phyloP scores from a whole-genome alignment of 2,329 filamentous ascomycete species.

The Penicillium sp. region DNA sequence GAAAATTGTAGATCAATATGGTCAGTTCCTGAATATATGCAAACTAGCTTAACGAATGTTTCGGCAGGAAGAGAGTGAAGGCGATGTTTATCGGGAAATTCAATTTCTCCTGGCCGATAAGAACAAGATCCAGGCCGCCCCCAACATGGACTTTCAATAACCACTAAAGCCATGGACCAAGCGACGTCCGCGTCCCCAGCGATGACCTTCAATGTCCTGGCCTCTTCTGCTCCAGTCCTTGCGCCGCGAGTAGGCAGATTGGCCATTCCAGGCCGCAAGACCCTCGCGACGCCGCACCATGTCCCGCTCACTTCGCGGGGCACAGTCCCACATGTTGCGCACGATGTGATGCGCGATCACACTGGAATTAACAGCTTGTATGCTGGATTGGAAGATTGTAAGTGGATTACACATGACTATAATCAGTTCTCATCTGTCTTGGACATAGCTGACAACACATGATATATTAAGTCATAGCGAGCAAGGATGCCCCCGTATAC shows the following conservation, averaged over 20 bases:
- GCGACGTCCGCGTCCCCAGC: constrained; percentile 20
- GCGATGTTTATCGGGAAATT: constrained; percentile 12
- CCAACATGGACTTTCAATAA: constrained; percentile 14
- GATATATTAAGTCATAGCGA: constrained; percentile 60
- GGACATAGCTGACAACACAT: constrained; percentile 29
- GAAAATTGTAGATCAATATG: background rate
- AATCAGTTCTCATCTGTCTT: background rate
- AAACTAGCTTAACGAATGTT: background rate
- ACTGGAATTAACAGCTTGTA: constrained; percentile 69
- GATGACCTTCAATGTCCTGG: constrained; percentile 42
- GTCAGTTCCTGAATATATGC: background rate
- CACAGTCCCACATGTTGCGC: constrained; percentile 80
- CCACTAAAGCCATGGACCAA: constrained; percentile 29
- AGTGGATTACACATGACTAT: constrained; percentile 33
- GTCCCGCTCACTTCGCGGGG: constrained; percentile 79
- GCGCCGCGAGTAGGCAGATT: constrained; percentile 67
- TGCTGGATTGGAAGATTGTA: constrained; percentile 89
- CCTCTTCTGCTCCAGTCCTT: constrained; percentile 34
- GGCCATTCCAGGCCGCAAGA: constrained; percentile 58
- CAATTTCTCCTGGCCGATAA: constrained; percentile 22
- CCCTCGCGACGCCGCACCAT: constrained; percentile 80
- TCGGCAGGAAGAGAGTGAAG: background rate
- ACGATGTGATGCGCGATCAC: constrained; percentile 70
- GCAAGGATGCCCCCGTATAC: constrained; percentile 49
- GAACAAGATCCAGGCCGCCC: constrained; percentile 9